Base-by-base conservation (phyloP, 352 stramenopile genomes). In the Globisporangium apiculatum region DNA sequence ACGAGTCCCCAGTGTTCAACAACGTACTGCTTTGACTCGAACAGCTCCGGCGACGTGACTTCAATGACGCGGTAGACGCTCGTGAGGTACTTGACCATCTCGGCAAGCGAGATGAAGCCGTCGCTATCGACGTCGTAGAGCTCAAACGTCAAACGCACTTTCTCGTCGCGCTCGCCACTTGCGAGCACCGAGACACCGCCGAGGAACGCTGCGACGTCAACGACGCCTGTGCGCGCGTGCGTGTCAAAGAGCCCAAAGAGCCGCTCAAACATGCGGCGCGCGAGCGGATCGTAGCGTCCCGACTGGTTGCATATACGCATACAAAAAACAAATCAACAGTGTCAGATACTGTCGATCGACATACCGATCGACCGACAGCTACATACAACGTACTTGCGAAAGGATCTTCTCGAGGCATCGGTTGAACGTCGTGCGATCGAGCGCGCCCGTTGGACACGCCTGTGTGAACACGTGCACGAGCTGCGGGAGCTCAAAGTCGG, bases 41-140 rank as follows among this genome's bases (percentile, higher is more conserved):
- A 93, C 5, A 90, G 73, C 56, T 88, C 73, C 0, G 83, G 80
- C 2, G 78, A 79, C 12, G 76, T 76, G 46, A 84, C 70, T 37
- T 72, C 73, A 43, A 96, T 87, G 10, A 95, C 81, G n/a, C 81
- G 64, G 53, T 93, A 95, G 5, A 95, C 80, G 3, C 79, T 77
- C 15, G 83, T 89, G 50, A 96, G 70, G 64, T 96, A 96, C 53
- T 85, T 93, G 10, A 72, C 83, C 86, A 96, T 95, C 63, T 96
- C 86, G 58, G 79, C 67, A 42, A 83, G 73, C 38, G 78, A 80
- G 57, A 96, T 93, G 68, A 80, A 89, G 7, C 84, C 87, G 62
- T 96, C 86, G 41, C 72, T 73, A 64, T 96, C 86, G 51, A 67
- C 65, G 37, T 97, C 88, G 62, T 91, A 96, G 9, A 97, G 71